phyloP scores from a whole-genome alignment of 1,284 basidiomycete species.

The Malassezia vespertilionis region DNA sequence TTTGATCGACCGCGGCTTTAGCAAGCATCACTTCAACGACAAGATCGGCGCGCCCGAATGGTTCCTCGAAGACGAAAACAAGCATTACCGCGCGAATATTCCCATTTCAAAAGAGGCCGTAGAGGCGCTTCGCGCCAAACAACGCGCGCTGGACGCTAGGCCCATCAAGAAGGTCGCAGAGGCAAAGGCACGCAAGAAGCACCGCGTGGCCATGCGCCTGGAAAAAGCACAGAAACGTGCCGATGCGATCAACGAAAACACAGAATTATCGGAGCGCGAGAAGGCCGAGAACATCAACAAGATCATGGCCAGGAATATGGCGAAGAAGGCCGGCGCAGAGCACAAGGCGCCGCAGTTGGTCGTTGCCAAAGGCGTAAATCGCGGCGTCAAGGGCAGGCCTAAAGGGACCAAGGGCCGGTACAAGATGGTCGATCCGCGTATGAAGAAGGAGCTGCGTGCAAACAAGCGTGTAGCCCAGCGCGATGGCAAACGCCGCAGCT shows the following conservation, averaged over 20 bases:
- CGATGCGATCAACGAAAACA: constrained; percentile 78
- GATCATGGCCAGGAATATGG: constrained; percentile 61
- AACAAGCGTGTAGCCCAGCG: constrained; percentile 37
- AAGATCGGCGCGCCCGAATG: constrained; percentile 85
- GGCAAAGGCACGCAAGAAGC: constrained; percentile 93
- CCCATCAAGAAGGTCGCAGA: constrained; percentile 99
- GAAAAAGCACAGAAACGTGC: constrained; percentile 94
- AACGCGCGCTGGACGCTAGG: constrained; percentile 85
- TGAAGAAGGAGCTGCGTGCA: constrained; percentile 46
- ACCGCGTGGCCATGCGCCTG: constrained; percentile 69
- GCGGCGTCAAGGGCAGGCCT: constrained; percentile 80
- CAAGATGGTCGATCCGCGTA: constrained; percentile 45
- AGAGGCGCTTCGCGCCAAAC: constrained; percentile 70
- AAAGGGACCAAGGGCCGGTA: constrained; percentile 76
- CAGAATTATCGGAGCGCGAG: constrained; percentile 65
- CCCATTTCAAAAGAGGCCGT: constrained; percentile 96
- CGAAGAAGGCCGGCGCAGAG: constrained; percentile 50
- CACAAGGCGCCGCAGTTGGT: constrained; percentile 77
- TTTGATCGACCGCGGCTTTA: constrained; percentile 90
- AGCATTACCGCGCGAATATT: constrained; percentile 85
- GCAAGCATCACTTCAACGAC: constrained; percentile 69
- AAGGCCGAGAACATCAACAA: constrained; percentile 89
- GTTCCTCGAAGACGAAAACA: constrained; percentile 94
- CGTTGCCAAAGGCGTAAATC: constrained; percentile 81
- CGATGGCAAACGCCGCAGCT: constrained; percentile 41